Evolutionary conservation across 257 asterid genomes (phyloP).

Genomic region (Gentiana macrophylla): DNA sequence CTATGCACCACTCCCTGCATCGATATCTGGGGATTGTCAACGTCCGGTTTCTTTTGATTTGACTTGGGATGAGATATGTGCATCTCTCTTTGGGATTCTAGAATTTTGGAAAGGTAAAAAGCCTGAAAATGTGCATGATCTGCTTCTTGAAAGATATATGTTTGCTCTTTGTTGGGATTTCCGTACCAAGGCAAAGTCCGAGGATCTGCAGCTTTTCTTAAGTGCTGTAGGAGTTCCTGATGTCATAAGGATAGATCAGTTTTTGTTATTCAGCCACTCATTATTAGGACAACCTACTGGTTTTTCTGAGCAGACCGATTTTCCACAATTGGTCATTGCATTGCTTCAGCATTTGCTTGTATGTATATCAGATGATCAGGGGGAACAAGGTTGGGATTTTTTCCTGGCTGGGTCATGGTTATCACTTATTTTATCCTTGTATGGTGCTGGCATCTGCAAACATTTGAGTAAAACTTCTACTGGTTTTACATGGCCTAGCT

Average conservation of each 20-base stretch:
- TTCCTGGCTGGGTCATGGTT: constrained; percentile 71
- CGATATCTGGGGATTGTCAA: constrained; percentile 36
- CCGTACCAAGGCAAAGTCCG: constrained; percentile 38
- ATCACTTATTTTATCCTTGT: constrained; percentile 54
- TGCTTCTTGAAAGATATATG: constrained; percentile 72
- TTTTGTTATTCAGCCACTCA: constrained; percentile 48
- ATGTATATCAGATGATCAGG: constrained; percentile 30
- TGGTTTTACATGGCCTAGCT: constrained; percentile 16
- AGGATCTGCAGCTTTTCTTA: constrained; percentile 28
- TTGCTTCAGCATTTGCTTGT: constrained; percentile 58
- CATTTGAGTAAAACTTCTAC: constrained; percentile 26
- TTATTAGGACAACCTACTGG: constrained; percentile 31
- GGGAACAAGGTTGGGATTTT: constrained; percentile 69
- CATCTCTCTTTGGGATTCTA: constrained; percentile 46
- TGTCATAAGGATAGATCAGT: constrained; percentile 36
- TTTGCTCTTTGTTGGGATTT: constrained; percentile 94
- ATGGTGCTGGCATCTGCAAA: constrained; percentile 41
- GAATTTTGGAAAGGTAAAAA: constrained; percentile 64
- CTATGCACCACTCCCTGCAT: constrained; percentile 60
- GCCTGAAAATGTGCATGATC: constrained; percentile 60
- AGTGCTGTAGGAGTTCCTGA: constrained; percentile 33
- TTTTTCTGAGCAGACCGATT: constrained; percentile 21
- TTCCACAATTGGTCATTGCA: constrained; percentile 41
- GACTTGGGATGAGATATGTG: constrained; percentile 45
- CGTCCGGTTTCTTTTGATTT: constrained; percentile 39